Conservation (phyloP, 2,329 filamentous ascomycete genomes). For the Neonectria neomacrospora region DNA sequence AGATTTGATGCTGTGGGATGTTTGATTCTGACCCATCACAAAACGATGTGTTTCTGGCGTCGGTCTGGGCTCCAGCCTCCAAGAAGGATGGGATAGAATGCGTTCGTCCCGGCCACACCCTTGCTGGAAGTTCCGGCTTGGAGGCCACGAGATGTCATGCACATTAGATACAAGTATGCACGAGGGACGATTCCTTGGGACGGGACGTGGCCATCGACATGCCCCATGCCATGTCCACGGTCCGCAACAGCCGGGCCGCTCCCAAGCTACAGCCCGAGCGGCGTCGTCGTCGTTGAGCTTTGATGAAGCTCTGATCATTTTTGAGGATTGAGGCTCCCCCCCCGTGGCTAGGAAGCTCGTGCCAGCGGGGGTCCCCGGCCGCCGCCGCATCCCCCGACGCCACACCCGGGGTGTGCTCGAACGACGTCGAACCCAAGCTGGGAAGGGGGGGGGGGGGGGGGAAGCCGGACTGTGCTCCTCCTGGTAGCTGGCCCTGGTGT, state of each 20-base stretch:
- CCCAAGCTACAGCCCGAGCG: not conserved
- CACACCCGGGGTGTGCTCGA: conserved; percentile 4
- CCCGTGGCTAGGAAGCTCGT: conserved; percentile 21
- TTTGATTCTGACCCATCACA: conserved; percentile 24
- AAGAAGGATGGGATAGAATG: not conserved
- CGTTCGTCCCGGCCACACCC: conserved; percentile 2
- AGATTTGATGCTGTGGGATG: conserved; percentile 23
- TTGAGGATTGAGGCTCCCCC: not conserved
- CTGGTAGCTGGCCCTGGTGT: not conserved
- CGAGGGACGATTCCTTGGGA: not conserved
- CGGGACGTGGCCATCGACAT: not conserved
- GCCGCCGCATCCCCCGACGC: conserved; percentile 17
- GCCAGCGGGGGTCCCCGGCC: conserved; percentile 24
- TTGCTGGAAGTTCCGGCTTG: conserved; percentile 2
- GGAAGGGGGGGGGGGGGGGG: not conserved
- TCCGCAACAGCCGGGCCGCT: not conserved
- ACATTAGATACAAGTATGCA: not conserved
- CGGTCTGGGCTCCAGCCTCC: not conserved
- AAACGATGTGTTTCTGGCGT: not conserved
- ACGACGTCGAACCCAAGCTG: not conserved
- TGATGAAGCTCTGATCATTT: conserved; percentile 18
- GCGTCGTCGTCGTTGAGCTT: conserved; percentile 6
- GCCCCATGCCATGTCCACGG: too few relatives aligned
- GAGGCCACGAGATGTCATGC: conserved; percentile 3
- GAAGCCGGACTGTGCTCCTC: not conserved